Evolutionary conservation across 805 yeast species (phyloP).

Genomic region (Zygosaccharomyces rouxii): DNA sequence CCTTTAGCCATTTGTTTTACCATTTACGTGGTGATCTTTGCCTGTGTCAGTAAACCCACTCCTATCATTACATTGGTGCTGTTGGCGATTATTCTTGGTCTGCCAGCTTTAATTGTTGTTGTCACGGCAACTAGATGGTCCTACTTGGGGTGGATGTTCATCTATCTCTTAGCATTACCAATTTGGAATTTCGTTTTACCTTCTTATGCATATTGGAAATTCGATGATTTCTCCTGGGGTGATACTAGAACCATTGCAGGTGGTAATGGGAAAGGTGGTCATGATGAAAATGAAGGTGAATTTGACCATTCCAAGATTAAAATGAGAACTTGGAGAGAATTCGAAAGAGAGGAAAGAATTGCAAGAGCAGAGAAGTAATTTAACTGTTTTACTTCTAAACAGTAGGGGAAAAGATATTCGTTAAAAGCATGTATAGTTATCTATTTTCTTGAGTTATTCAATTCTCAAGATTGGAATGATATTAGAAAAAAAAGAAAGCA

Average conservation of each 20-base stretch:
- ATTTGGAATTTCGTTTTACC: conserved; percentile 91
- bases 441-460: not conserved
- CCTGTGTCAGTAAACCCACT: conserved; percentile 68
- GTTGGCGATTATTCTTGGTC: conserved; percentile 73
- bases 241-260: conserved; percentile 79
- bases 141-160: conserved; percentile 72
- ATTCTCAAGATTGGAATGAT: not conserved
- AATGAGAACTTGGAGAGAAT: conserved; percentile 91
- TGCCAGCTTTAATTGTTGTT: conserved; percentile 78
- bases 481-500: not conserved
- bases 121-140: conserved; percentile 71
- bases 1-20: conserved; percentile 88
- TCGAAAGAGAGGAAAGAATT: conserved; percentile 13
- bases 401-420: not conserved
- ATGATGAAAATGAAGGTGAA: conserved; percentile 58
- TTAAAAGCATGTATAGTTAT: conserved; percentile 1
- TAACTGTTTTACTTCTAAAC: not conserved
- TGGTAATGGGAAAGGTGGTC: conserved; percentile 44
- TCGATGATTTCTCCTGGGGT: conserved; percentile 96
- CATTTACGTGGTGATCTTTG: conserved; percentile 65
- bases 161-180: conserved; percentile 80
- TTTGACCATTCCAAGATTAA: conserved; percentile 87
- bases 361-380: conserved; percentile 4
- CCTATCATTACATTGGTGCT: conserved; percentile 73
- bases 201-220: conserved; percentile 85